Evolutionary conservation across 1,284 basidiomycete genomes (phyloP).

Genomic region (Trichosporon sp.): DNA sequence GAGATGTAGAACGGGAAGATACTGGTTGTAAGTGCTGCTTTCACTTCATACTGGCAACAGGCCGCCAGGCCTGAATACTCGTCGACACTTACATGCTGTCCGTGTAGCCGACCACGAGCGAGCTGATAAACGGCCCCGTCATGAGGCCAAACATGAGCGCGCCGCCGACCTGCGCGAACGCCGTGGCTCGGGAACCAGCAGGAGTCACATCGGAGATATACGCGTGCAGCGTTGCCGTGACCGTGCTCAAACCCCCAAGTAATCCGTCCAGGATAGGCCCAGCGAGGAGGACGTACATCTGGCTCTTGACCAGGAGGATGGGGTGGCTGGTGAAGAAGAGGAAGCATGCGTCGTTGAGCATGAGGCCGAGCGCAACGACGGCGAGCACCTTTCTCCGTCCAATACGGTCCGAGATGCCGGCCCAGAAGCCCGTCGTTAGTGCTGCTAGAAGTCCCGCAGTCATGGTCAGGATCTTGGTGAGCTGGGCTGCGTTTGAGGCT

Average conservation of each 20-base stretch:
- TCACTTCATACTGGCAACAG: too few species aligned
- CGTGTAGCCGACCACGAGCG: slow-evolving; percentile 61
- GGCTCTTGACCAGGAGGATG: slow-evolving; percentile 55
- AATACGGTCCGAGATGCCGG: slow-evolving; percentile 67
- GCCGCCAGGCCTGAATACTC: too few species aligned
- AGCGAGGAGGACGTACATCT: slow-evolving; percentile 67
- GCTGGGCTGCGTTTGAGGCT: slow-evolving; percentile 62
- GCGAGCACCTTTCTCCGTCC: slow-evolving; percentile 73
- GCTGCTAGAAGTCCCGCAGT: slow-evolving; percentile 76
- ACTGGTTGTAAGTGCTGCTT: slow-evolving; percentile 44
- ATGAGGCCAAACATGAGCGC: slow-evolving; percentile 59
- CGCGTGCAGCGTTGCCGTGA: slow-evolving; percentile 70
- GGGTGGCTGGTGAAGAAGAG: slow-evolving; percentile 68
- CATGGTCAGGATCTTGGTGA: slow-evolving; percentile 64
- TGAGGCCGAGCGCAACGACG: slow-evolving; percentile 62
- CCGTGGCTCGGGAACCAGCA: slow-evolving; percentile 68
- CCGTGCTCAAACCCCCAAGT: slow-evolving; percentile 77
- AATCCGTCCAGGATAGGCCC: slow-evolving; percentile 76
- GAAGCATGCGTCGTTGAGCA: slow-evolving; percentile 63
- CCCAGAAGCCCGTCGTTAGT: slow-evolving; percentile 83
- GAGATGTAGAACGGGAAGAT: slow-evolving; percentile 69
- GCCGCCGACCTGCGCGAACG: slow-evolving; percentile 68
- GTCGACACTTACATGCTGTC: slow-evolving; percentile 53
- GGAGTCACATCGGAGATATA: slow-evolving; percentile 80
- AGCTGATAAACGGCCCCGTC: slow-evolving; percentile 66